Percentiles rank a stretch among this genome's conserved stretches.
Conservation (phyloP, 768 basidiomycete genomes). For the Grammothele lineata region DNA sequence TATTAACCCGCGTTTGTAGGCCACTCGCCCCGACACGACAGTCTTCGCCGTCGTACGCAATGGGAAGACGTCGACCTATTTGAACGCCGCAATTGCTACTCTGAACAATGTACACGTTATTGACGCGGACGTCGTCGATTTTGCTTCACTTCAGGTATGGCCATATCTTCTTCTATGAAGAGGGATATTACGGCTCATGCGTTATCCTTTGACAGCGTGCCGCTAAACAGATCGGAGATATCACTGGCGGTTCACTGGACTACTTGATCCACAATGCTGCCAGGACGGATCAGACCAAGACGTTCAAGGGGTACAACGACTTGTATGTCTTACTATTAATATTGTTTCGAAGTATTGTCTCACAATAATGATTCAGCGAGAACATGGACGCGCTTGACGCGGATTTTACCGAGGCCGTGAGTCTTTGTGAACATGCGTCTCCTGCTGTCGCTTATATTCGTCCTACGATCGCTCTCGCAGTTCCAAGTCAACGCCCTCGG, state of each 20-base stretch:
- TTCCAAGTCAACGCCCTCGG: constrained; percentile 34
- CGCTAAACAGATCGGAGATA: background rate
- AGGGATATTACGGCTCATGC: background rate
- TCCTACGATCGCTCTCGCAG: constrained; percentile 8
- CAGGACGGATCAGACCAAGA: background rate
- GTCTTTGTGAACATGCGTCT: background rate
- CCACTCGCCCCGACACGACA: constrained; percentile 5
- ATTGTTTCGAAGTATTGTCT: background rate
- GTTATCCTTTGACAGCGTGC: background rate
- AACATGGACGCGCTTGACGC: constrained; percentile 3
- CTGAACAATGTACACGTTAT: constrained; percentile 30
- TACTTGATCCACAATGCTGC: constrained; percentile 4
- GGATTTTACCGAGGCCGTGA: constrained; percentile 7
- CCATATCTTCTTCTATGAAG: background rate
- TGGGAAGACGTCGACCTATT: constrained; percentile 4
- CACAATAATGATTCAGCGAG: background rate
- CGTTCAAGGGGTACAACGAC: background rate
- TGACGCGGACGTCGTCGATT: constrained; percentile 33
- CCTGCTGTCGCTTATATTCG: background rate
- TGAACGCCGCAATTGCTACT: background rate
- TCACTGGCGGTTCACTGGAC: background rate
- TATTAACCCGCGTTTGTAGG: background rate
- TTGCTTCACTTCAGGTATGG: constrained; percentile 26
- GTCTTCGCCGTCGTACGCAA: constrained; percentile 21
- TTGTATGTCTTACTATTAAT: background rate